Evolutionary conservation across 2,329 filamentous ascomycete species (phyloP).

Genomic region (Xylariaceae sp.): DNA sequence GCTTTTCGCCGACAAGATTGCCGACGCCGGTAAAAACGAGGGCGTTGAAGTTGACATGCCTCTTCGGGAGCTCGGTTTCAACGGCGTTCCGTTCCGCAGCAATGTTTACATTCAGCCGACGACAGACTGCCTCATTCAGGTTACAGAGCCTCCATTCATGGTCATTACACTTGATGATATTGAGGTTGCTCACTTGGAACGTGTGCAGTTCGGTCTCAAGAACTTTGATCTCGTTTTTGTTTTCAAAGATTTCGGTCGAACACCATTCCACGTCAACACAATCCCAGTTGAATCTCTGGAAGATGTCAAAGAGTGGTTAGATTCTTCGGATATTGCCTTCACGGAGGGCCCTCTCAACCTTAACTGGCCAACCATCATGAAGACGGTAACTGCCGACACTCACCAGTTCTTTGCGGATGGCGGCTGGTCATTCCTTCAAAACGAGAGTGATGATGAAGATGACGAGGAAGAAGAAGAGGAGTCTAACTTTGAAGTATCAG

Average conservation of each 20-base stretch:
- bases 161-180: constrained; percentile 94
- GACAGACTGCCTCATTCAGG: constrained; percentile 92
- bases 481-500: constrained; percentile 85
- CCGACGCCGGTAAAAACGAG: constrained; percentile 88
- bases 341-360: constrained; percentile 93
- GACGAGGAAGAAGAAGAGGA: constrained; percentile 83
- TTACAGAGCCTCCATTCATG: constrained; percentile 95
- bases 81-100: constrained; percentile 90
- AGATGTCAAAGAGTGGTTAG: constrained; percentile 94
- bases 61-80: constrained; percentile 93
- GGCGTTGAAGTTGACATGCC: constrained; percentile 93
- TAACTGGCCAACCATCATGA: constrained; percentile 99
- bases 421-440: constrained; percentile 88
- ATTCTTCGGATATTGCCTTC: constrained; percentile 91
- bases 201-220: constrained; percentile 94
- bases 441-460: constrained; percentile 82
- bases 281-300: constrained; percentile 95
- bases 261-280: constrained; percentile 93
- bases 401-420: constrained; percentile 94
- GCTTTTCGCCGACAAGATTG: constrained; percentile 93
- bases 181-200: constrained; percentile 91
- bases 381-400: constrained; percentile 90
- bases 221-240: constrained; percentile 99
- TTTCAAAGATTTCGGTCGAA: constrained; percentile 92
- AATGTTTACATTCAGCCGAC: constrained; percentile 95